Evolutionary conservation across 176 grass and related monocot genomes (phyloP).

Genomic region (Zea mays): DNA sequence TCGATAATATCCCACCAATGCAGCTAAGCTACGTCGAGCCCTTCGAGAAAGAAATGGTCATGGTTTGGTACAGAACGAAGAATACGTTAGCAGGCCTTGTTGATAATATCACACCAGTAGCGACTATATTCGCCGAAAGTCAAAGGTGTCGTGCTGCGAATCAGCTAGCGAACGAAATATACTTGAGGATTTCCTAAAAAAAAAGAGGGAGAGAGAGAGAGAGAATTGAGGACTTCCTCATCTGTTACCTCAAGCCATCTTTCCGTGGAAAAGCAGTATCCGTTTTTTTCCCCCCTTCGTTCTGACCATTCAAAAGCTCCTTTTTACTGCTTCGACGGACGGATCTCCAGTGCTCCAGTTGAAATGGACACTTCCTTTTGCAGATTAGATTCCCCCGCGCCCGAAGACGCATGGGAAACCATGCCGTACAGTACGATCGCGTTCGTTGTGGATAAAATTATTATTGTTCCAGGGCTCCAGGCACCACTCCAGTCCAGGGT

Average conservation of each 20-base stretch:
- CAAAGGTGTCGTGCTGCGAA: no score
- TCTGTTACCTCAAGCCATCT: constrained; percentile 4
- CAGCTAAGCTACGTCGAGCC: no score
- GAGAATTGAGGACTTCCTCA: neutral
- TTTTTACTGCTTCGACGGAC: constrained; percentile 23
- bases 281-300: neutral
- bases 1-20: no score
- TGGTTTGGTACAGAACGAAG: no score
- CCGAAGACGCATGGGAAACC: neutral
- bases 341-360: neutral
- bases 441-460: neutral
- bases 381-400: neutral
- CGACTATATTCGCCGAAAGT: no score
- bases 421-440: neutral
- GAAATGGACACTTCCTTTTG: constrained; percentile 10
- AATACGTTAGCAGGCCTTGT: no score
- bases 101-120: no score
- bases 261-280: neutral
- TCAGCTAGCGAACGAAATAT: no score
- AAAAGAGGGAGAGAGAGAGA: no score
- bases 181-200: no score
- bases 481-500: no score
- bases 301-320: constrained; percentile 18
- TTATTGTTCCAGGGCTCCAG: neutral
- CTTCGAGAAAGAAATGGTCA: no score